Base-by-base conservation (phyloP, 768 basidiomycete species). In the Chiua virens region DNA sequence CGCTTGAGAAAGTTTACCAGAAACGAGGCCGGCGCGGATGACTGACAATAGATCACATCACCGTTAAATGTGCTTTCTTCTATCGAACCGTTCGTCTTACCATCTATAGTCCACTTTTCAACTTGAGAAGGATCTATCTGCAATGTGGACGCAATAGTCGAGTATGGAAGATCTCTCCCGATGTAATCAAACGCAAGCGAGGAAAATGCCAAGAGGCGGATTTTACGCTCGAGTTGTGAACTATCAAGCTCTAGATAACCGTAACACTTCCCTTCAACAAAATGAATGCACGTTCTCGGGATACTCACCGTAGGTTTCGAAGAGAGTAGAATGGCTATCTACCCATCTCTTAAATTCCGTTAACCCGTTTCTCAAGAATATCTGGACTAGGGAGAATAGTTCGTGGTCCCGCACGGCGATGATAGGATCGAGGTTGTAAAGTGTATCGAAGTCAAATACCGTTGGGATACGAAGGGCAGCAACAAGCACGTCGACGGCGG, bases 81-180 rank as follows among this genome's bases (percentile, higher is more conserved):
- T 7, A 20, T 40, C 3, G 28, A 28, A 6, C 18, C 8, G 47
- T 48, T 41, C 27, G 13, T 56, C 75, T 53, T 62, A 92, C 91
- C 85, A 70, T 93, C 89, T 55, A 94, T 93, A 36, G 85, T 83
- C 89, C 90, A 93, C 61, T 80, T 84, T 66, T 94, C 92, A 25
- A 94, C 89, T 52, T 89, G 75, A 22, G 78, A 72, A 20, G 68
- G 53, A 22, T 83, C 78, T 8, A 91, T 81, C 56, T 89, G 80
- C 39, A 94, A 70, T 13, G 80, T 75, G 25, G 81, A 74, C 1
- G 86, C 85, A 34, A 95, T 81, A 59, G 77, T 79, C 10, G 80
- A 66, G 67, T 94, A 94, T 1, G 85, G 70, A 14, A 95, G 74
- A 58, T 85, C 83, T 41, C 81, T 80, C 9, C 89, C 89, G 30